Evolutionary conservation across 192 early-diverging fungal species (phyloP).

Genomic region (Podila verticillata): DNA sequence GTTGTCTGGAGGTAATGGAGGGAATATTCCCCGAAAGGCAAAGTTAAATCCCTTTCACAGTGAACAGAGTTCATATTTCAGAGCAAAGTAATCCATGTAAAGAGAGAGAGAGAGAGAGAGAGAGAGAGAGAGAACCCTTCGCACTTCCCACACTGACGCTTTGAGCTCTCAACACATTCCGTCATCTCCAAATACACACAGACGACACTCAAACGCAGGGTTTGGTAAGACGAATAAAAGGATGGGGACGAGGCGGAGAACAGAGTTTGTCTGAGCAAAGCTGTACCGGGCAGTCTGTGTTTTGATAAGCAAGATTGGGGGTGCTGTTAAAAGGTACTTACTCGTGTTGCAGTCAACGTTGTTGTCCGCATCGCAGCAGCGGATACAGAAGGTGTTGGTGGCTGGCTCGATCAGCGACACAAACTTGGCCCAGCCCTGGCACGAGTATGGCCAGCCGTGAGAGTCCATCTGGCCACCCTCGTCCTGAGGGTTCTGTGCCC

Average conservation of each 20-base stretch:
- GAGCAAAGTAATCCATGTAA: too few relatives aligned
- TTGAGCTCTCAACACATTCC: too few relatives aligned
- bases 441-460: constrained; percentile 51
- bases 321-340: not conserved
- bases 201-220: too few relatives aligned
- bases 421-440: constrained; percentile 55
- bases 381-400: constrained; percentile 54
- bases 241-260: too few relatives aligned
- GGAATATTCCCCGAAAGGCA: not conserved
- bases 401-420: constrained; percentile 57
- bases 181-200: too few relatives aligned
- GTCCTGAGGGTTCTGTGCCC: constrained; percentile 36
- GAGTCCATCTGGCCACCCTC: constrained; percentile 53
- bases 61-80: too few relatives aligned
- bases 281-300: not conserved
- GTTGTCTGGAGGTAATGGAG: not conserved
- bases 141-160: too few relatives aligned
- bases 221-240: too few relatives aligned
- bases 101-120: too few relatives aligned
- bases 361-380: constrained; percentile 29
- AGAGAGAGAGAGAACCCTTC: too few relatives aligned
- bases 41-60: too few relatives aligned
- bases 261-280: too few relatives aligned
- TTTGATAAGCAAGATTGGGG: not conserved
- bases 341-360: constrained; percentile 13